Conservation (phyloP, 2,329 filamentous ascomycete genomes). For the Alternaria sp. region DNA sequence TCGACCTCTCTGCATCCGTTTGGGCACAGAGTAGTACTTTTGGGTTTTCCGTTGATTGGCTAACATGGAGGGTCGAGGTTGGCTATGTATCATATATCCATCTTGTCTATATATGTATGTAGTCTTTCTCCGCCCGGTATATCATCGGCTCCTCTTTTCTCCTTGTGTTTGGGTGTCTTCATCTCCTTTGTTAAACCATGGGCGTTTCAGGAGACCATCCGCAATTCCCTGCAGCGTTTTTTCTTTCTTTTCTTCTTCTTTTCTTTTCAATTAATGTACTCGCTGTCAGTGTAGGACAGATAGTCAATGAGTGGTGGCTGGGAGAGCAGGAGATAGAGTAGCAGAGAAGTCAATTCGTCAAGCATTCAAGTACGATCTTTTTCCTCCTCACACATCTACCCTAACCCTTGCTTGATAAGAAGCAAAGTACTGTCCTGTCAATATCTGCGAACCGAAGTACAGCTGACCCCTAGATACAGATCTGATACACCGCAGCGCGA, state of each 20-base stretch:
- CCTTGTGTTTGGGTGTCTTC: slow-evolving; percentile 16
- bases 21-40: slow-evolving; percentile 11
- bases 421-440: neutral
- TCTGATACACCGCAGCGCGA: neutral
- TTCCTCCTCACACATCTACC: neutral
- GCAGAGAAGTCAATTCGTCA: slow-evolving; percentile 13
- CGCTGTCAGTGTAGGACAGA: neutral
- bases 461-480: neutral
- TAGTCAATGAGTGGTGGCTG: slow-evolving; percentile 2
- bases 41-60: slow-evolving; percentile 10
- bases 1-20: slow-evolving; percentile 18
- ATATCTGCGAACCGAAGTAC: neutral
- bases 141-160: slow-evolving; percentile 11
- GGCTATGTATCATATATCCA: slow-evolving; percentile 18
- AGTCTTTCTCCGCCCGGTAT: slow-evolving; percentile 9
- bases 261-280: neutral
- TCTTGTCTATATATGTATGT: slow-evolving; percentile 19
- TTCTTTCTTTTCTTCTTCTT: too few species aligned
- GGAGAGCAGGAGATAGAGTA: slow-evolving; percentile 11
- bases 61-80: slow-evolving; percentile 13
- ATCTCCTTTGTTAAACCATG: slow-evolving; percentile 16
- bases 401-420: neutral
- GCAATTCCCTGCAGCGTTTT: slow-evolving; percentile 9
- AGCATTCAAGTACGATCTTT: slow-evolving; percentile 8
- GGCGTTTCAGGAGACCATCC: slow-evolving; percentile 12